Percentiles rank a stretch among this genome's conserved stretches.
Evolutionary conservation across 345 rosid genomes (phyloP).

Genomic region (Populus deltoides): DNA sequence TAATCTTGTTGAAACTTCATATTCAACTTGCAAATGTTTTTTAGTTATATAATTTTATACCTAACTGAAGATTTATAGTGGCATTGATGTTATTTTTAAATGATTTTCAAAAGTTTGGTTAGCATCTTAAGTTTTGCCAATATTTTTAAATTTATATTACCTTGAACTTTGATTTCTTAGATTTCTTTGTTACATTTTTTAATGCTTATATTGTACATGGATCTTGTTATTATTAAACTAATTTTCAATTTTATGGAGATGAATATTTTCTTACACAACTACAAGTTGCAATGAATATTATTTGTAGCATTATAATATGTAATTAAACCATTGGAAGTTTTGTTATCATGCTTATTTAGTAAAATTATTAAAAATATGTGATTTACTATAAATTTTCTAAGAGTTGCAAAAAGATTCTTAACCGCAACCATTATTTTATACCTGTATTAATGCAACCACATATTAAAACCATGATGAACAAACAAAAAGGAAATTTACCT

Average conservation of each 20-base stretch:
- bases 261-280: neutral
- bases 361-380: too few relatives aligned
- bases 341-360: neutral
- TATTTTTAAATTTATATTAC: too few relatives aligned
- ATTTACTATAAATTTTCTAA: too few relatives aligned
- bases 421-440: neutral
- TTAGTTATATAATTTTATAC: too few relatives aligned
- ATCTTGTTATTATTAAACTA: neutral
- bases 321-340: neutral
- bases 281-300: neutral
- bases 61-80: neutral
- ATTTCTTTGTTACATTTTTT: too few relatives aligned
- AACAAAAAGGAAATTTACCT: slow-evolving; percentile 30
- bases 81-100: neutral
- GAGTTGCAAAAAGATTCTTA: neutral
- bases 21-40: neutral
- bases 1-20: too few relatives aligned
- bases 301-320: neutral
- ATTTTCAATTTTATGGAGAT: neutral
- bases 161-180: neutral
- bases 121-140: neutral
- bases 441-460: neutral
- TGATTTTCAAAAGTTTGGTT: too few relatives aligned
- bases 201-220: neutral
- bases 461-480: neutral